Conservation (phyloP, 177 flowering plant genomes). For the Vitis hybrid region DNA sequence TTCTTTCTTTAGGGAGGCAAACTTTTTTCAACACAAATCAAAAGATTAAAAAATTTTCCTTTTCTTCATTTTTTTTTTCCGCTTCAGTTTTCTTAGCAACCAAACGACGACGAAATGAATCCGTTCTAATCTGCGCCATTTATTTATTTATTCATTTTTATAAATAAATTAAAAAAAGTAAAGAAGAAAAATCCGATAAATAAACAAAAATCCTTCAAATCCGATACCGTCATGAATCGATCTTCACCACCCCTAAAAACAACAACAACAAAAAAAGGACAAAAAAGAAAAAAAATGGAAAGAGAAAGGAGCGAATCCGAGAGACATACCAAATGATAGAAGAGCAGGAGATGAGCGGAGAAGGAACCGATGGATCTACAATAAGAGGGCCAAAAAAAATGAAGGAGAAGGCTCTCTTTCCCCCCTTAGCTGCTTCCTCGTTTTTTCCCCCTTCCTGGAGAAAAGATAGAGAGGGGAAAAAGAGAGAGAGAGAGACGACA, state of each 20-base stretch:
- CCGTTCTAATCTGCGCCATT: no score
- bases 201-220: no score
- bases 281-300: neutral
- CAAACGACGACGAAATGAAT: no score
- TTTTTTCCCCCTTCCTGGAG: conserved; percentile 7
- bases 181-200: no score
- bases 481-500: conserved; percentile 11
- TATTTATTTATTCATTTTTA: no score
- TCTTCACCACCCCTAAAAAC: neutral
- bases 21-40: no score
- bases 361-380: conserved; percentile 21
- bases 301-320: conserved; percentile 5
- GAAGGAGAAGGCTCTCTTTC: conserved; percentile 4
- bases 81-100: no score
- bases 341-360: neutral
- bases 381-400: neutral
- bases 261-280: conserved; percentile 11
- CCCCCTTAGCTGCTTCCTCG: neutral
- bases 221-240: neutral
- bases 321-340: conserved; percentile 4
- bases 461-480: conserved; percentile 11
- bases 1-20: no score
- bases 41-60: no score
- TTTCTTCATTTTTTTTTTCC: no score
- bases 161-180: no score